Evolutionary conservation across 2,329 filamentous ascomycete genomes (phyloP).

Genomic region (Pestalotiopsis fici): DNA sequence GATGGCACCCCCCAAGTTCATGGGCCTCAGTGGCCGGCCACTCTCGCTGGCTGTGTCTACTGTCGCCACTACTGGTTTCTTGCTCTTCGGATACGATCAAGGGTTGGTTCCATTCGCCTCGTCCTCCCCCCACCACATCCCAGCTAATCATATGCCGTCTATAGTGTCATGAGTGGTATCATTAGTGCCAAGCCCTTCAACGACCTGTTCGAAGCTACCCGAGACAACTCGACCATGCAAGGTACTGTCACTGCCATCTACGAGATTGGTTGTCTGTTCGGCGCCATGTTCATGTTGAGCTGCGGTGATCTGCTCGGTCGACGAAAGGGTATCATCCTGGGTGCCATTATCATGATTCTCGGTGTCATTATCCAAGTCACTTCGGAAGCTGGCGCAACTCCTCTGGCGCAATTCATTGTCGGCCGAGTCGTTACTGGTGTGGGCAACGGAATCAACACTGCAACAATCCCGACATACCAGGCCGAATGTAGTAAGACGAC

Average conservation of each 20-base stretch:
- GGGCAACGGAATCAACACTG: conserved; percentile 53
- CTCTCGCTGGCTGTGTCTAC: conserved; percentile 60
- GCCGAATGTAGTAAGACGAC: conserved; percentile 45
- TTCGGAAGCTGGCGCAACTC: conserved; percentile 22
- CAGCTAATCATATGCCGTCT: background rate
- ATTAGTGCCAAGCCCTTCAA: conserved; percentile 53
- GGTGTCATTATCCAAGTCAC: conserved; percentile 61
- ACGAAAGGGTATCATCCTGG: conserved; percentile 57
- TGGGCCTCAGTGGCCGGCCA: conserved; percentile 58
- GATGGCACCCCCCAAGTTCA: conserved; percentile 57
- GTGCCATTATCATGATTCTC: conserved; percentile 51
- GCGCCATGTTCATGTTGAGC: conserved; percentile 49
- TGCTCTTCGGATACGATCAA: conserved; percentile 61
- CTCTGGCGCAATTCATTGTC: conserved; percentile 46
- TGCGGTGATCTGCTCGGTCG: conserved; percentile 55
- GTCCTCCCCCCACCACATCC: background rate
- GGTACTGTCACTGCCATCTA: conserved; percentile 49
- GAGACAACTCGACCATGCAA: conserved; percentile 45
- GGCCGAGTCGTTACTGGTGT: conserved; percentile 53
- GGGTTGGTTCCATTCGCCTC: conserved; percentile 31
- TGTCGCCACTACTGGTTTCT: conserved; percentile 65
- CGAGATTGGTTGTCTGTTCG: conserved; percentile 44
- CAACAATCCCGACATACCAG: conserved; percentile 48
- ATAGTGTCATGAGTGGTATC: conserved; percentile 52
- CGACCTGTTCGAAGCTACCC: conserved; percentile 44